These are phyloP conservation scores for Syncephalastrum contaminatum DNA, from an alignment of 371 early-diverging fungal genomes.

Conservation along the genomic window DNA sequence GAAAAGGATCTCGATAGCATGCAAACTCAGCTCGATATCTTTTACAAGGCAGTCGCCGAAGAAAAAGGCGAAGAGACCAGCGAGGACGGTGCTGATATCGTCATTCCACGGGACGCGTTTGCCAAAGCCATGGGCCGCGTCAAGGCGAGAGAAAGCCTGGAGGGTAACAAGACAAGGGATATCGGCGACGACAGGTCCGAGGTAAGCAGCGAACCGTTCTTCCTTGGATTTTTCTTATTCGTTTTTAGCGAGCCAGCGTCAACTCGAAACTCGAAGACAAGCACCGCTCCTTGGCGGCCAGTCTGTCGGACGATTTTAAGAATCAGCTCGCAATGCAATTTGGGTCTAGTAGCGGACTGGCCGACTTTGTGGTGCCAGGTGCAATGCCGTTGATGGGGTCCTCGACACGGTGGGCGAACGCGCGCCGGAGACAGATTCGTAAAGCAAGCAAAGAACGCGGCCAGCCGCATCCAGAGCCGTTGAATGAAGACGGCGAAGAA, in stretches of 20 bases:
- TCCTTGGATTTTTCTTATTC: background rate
- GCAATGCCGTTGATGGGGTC: conserved; percentile 46
- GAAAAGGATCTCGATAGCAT: conserved; percentile 65
- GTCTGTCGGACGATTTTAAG: conserved; percentile 47
- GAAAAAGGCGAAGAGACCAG: conserved; percentile 35
- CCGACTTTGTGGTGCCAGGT: conserved; percentile 44
- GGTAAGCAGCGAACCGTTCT: background rate
- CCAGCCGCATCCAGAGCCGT: background rate
- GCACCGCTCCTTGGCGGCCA: conserved; percentile 39
- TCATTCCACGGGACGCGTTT: conserved; percentile 30
- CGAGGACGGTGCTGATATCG: conserved; percentile 21
- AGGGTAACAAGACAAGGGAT: conserved; percentile 24
- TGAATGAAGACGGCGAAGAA: background rate
- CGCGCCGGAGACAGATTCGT: conserved; percentile 26
- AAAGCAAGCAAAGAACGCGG: conserved; percentile 6
- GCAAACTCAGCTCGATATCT: conserved; percentile 71
- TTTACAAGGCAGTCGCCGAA: conserved; percentile 62
- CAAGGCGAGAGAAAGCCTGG: conserved; percentile 42
- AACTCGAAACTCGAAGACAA: conserved; percentile 22
- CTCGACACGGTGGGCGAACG: conserved; percentile 33
- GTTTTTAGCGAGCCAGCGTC: background rate
- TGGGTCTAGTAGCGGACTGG: conserved; percentile 40
- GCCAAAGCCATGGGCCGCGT: conserved; percentile 38
- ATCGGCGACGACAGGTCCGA: background rate
- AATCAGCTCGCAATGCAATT: conserved; percentile 45